Percentiles rank a stretch among this genome's conserved stretches.
These are phyloP conservation scores for Ustilaginoidea virens DNA, from an alignment of 2,329 filamentous ascomycete genomes.

Conservation along the genomic window DNA sequence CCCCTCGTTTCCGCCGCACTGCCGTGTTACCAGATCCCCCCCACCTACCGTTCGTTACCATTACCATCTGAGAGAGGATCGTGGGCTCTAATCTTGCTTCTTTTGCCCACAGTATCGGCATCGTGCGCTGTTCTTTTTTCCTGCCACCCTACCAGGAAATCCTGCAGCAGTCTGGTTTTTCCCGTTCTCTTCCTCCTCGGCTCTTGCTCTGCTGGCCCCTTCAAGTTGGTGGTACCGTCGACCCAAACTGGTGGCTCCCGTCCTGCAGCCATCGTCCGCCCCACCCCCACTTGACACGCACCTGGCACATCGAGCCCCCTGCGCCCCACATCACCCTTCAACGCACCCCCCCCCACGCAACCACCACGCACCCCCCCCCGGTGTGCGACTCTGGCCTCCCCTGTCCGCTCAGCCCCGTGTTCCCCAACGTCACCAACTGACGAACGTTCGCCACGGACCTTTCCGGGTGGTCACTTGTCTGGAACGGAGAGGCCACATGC, in stretches of 20 bases:
- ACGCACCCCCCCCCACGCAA: conserved; percentile 3
- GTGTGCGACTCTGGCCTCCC: background rate
- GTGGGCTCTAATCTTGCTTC: too few relatives aligned
- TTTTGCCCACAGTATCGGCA: background rate
- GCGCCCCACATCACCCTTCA: conserved; percentile 3
- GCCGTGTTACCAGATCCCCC: conserved; percentile 1
- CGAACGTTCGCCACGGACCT: conserved; percentile 17
- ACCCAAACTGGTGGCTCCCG: too few relatives aligned
- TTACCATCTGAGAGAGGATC: too few relatives aligned
- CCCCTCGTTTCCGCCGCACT: conserved; percentile 5
- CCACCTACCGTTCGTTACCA: conserved; percentile 4
- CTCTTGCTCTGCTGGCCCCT: too few relatives aligned
- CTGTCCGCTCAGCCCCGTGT: conserved; percentile 25
- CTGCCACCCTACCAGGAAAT: too few relatives aligned
- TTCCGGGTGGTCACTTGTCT: conserved; percentile 13
- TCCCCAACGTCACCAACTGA: conserved; percentile 26
- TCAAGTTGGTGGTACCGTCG: too few relatives aligned
- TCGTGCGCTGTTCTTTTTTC: too few relatives aligned
- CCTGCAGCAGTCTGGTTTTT: too few relatives aligned
- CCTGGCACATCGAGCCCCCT: conserved; percentile 1
- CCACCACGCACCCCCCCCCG: too few relatives aligned
- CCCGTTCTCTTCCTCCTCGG: too few relatives aligned
- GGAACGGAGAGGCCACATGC: conserved; percentile 13
- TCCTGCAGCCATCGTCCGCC: background rate
- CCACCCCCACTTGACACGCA: background rate